Evolutionary conservation across 345 rosid species (phyloP), one percentile per base, ranked within the genome.

Genomic region (Salix exigua): DNA sequence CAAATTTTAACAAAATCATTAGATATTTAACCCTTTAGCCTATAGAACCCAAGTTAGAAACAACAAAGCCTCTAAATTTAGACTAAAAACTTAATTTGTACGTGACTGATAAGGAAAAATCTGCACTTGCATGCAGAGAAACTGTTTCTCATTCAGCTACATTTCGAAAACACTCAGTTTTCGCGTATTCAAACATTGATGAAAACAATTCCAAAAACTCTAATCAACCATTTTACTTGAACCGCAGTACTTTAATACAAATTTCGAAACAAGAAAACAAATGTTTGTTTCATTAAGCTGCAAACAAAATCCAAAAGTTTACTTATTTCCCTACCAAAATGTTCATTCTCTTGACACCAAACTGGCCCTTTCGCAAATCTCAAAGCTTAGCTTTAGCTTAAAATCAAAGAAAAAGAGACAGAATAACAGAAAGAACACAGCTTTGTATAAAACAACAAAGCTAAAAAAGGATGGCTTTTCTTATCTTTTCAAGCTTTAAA

Each of bases 1-100:
- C 66, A 71, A 66, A 72, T 65, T 25, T 77, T 58, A 26, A 79
- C 35, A 79, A 73, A 70, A 85, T 78, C 84, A 79, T 86, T 83
- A 85, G 85, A 81, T 70, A 9, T 14, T 63, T 31, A 9, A 51
- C 21, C 19, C 60, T 48, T 9, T 19, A 66, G 23, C 62, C 75
- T 68, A 67, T 75, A 18, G 25, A 70, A 71, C 75, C 75, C 73
- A 77, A 80, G 35, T 76, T 40, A 25, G 68, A 76, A 64, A 50
- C 70, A 3, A 17, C 12, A 73, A 40, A 38, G 51, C 37, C 19
- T 12, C 44, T 28, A 70, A 81, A 10, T 73, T 33, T 19, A 66
- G 26, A 42, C 23, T 18, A 26, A n/a, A 66, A 37, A 68, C 25
- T 55, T 21, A 50, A 77, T n/a, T 60, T 21, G 50, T 53, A 62